Conservation (phyloP, 345 rosid genomes). For the Populus tremula region DNA sequence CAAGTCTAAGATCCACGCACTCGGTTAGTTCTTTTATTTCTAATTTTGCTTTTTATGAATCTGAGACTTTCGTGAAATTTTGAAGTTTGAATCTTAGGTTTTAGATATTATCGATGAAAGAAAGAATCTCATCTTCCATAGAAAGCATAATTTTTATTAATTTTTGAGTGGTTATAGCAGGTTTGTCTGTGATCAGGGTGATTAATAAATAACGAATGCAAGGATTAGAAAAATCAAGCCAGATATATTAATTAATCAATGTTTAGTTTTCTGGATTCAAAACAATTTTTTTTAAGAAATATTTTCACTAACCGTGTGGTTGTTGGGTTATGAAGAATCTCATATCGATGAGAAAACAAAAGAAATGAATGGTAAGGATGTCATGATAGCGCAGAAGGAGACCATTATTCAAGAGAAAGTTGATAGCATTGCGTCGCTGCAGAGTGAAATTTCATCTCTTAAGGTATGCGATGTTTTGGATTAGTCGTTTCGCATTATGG, state of each 20-base stretch:
- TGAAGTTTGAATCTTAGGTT: not conserved
- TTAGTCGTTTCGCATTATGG: not conserved
- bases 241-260: not conserved
- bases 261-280: not conserved
- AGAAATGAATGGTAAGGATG: conserved; percentile 61
- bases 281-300: not conserved
- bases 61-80: not conserved
- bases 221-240: not conserved
- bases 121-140: not conserved
- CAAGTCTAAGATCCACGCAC: conserved; percentile 60
- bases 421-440: conserved; percentile 58
- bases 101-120: not conserved
- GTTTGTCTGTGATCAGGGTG: not conserved
- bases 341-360: conserved; percentile 52
- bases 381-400: conserved; percentile 52
- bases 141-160: not conserved
- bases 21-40: conserved; percentile 44
- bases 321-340: conserved; percentile 45
- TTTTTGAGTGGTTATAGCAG: not conserved
- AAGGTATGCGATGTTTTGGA: conserved; percentile 39
- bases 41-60: not conserved
- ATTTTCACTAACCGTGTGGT: not conserved
- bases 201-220: not conserved
- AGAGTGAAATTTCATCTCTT: conserved; percentile 57
- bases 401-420: conserved; percentile 53